Conservation (phyloP, 2,329 filamentous ascomycete genomes). For the Beauveria asiatica region DNA sequence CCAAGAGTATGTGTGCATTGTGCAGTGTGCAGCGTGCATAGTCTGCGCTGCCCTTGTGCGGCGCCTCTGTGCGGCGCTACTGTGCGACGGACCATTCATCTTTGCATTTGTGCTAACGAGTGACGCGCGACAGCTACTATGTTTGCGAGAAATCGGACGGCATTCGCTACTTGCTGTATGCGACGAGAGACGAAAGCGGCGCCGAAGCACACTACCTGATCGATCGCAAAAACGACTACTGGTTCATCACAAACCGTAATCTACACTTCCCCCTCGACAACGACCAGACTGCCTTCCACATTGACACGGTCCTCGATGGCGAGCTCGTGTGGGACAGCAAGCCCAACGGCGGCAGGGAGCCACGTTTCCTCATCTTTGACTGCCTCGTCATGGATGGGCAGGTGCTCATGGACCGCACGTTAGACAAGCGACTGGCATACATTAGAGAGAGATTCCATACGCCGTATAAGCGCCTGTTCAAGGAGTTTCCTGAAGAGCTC, state of each 20-base stretch:
- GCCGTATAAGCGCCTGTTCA: conserved; percentile 57
- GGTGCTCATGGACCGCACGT: conserved; percentile 65
- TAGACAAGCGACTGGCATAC: conserved; percentile 84
- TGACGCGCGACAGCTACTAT: conserved; percentile 57
- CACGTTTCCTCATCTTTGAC: conserved; percentile 89
- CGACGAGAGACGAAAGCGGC: conserved; percentile 55
- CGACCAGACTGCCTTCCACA: conserved; percentile 62
- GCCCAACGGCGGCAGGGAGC: conserved; percentile 55
- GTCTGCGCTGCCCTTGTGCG: neutral
- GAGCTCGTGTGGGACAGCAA: conserved; percentile 85
- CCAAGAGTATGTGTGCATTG: conserved; percentile 49
- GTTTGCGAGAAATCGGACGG: conserved; percentile 98
- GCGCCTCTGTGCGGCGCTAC: neutral
- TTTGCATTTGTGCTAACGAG: conserved; percentile 5
- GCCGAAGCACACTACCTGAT: conserved; percentile 80
- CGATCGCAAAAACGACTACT: conserved; percentile 97
- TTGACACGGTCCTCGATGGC: conserved; percentile 77
- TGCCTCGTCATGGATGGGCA: conserved; percentile 74
- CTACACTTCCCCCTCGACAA: conserved; percentile 73
- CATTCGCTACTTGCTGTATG: conserved; percentile 89
- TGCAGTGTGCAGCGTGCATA: too few relatives aligned
- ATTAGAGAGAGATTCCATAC: conserved; percentile 70
- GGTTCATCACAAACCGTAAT: conserved; percentile 60
- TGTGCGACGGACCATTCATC: neutral
- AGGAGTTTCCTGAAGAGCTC: conserved; percentile 60